phyloP scores from a whole-genome alignment of 805 yeast genomes.

The Zygotorulaspora sp. region DNA sequence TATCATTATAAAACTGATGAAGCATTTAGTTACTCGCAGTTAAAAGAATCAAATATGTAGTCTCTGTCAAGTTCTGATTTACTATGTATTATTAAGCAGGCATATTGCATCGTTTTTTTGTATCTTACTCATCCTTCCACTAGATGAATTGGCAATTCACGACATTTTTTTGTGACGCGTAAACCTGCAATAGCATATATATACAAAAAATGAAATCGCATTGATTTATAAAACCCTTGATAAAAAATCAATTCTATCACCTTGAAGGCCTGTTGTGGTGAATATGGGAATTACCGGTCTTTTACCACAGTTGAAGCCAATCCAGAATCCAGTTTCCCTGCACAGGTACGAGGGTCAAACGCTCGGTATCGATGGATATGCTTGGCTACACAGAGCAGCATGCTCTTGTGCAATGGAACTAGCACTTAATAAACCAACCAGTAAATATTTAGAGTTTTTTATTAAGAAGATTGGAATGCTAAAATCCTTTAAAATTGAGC shows the following conservation, averaged over 20 bases:
- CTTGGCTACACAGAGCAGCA: slow-evolving; percentile 91
- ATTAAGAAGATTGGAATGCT: slow-evolving; percentile 64
- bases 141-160: too few relatives aligned
- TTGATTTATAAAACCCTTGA: neutral
- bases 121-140: too few relatives aligned
- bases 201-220: too few relatives aligned
- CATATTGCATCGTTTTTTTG: too few relatives aligned
- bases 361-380: slow-evolving; percentile 90
- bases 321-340: slow-evolving; percentile 57
- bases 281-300: slow-evolving; percentile 81
- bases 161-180: slow-evolving; percentile 11
- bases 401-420: slow-evolving; percentile 80
- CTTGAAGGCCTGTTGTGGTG: too few relatives aligned
- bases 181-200: too few relatives aligned
- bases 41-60: too few relatives aligned
- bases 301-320: slow-evolving; percentile 70
- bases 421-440: slow-evolving; percentile 64
- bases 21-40: too few relatives aligned
- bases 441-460: slow-evolving; percentile 66
- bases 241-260: too few relatives aligned
- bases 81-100: too few relatives aligned
- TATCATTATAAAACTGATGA: too few relatives aligned
- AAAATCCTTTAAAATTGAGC: slow-evolving; percentile 59
- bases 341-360: slow-evolving; percentile 65
- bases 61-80: too few relatives aligned